Evolutionary conservation across 441 rosid species (phyloP).

Genomic region (Capsella rubella): DNA sequence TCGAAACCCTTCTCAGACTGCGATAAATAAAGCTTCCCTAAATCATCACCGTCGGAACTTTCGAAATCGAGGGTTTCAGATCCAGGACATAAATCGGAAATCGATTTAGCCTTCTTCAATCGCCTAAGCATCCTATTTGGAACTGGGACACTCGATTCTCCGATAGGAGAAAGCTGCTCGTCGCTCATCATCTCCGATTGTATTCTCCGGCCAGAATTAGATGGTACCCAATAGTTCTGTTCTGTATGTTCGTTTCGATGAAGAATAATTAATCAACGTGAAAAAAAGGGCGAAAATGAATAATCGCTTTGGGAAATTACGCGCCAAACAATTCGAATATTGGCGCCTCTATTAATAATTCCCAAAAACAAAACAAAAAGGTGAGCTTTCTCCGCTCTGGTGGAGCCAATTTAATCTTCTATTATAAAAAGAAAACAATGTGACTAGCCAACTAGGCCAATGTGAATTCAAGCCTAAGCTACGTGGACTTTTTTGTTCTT

Average conservation of each 20-base stretch:
- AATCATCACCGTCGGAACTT: conserved; percentile 22
- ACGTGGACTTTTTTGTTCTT: too few relatives aligned
- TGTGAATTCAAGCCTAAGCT: too few relatives aligned
- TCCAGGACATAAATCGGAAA: conserved; percentile 31
- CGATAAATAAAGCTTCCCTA: conserved; percentile 27
- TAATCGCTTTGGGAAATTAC: background rate
- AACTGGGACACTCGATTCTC: conserved; percentile 50
- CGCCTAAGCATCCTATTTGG: conserved; percentile 68
- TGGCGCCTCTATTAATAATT: conserved; percentile 32
- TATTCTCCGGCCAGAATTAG: conserved; percentile 6
- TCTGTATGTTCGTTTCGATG: conserved; percentile 3
- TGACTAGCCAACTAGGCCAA: too few relatives aligned
- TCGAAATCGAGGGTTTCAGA: conserved; percentile 34
- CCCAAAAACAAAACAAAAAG: background rate
- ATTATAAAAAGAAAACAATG: too few relatives aligned
- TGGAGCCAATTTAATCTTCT: too few relatives aligned
- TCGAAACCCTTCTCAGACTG: conserved; percentile 40
- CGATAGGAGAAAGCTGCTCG: conserved; percentile 54
- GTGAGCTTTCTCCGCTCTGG: background rate
- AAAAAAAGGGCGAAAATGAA: background rate
- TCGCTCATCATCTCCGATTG: conserved; percentile 57
- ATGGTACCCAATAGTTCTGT: background rate
- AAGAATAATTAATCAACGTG: background rate
- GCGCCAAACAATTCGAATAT: conserved; percentile 45
- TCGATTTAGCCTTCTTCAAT: conserved; percentile 57